A percentile compares a stretch with the other conserved stretches of the same genome.
Evolutionary conservation across 2,329 filamentous ascomycete genomes (phyloP).

Genomic region (Thelonectria discophora): DNA sequence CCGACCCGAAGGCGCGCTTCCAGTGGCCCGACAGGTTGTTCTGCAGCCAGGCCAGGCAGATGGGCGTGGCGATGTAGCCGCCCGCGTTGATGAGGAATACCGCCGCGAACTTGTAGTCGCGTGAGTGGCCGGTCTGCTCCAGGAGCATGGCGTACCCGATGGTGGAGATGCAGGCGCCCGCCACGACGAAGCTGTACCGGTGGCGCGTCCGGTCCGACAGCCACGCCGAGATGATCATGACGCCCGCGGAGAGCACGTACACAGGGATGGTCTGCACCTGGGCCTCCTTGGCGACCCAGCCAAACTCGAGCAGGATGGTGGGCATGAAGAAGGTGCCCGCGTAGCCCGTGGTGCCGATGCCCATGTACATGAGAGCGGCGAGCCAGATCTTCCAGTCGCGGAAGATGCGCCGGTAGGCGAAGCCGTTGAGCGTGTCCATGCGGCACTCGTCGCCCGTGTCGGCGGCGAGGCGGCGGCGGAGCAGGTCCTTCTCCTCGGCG

Average conservation of each 20-base stretch:
- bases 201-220: slow-evolving; percentile 60
- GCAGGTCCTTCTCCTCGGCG: slow-evolving; percentile 53
- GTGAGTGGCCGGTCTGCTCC: slow-evolving; percentile 36
- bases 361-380: slow-evolving; percentile 48
- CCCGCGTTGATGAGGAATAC: slow-evolving; percentile 64
- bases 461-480: slow-evolving; percentile 52
- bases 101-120: slow-evolving; percentile 58
- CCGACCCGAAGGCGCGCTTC: slow-evolving; percentile 63
- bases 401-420: slow-evolving; percentile 56
- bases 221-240: slow-evolving; percentile 49
- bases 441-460: slow-evolving; percentile 53
- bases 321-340: slow-evolving; percentile 51
- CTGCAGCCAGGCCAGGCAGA: slow-evolving; percentile 63
- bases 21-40: slow-evolving; percentile 67
- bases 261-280: slow-evolving; percentile 50
- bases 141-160: slow-evolving; percentile 66
- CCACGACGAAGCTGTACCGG: slow-evolving; percentile 63
- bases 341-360: slow-evolving; percentile 57
- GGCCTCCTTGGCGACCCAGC: slow-evolving; percentile 46
- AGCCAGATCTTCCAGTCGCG: slow-evolving; percentile 57
- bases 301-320: slow-evolving; percentile 50
- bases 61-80: slow-evolving; percentile 63
- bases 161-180: slow-evolving; percentile 58
- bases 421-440: slow-evolving; percentile 63
- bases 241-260: slow-evolving; percentile 46